These are phyloP conservation scores for Clonostachys sp. DNA, from an alignment of 2,329 filamentous ascomycete species.

Conservation along the genomic window DNA sequence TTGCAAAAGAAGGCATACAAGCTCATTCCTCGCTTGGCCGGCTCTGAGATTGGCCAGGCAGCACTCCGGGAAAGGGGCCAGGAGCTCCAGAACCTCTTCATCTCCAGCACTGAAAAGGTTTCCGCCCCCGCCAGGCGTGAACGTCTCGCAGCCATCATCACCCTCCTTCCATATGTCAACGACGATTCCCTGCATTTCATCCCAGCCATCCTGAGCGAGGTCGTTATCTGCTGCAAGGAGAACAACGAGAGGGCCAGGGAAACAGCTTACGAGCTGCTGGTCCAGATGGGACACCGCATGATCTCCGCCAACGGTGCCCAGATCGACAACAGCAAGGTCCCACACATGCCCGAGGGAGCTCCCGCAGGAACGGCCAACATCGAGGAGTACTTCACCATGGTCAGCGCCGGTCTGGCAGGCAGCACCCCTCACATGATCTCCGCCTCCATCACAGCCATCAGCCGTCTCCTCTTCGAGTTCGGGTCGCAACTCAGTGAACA, in stretches of 20 bases:
- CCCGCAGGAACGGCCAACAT: slow-evolving; percentile 74
- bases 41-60: slow-evolving; percentile 70
- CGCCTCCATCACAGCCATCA: slow-evolving; percentile 91
- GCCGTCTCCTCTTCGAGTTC: slow-evolving; percentile 91
- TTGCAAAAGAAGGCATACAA: slow-evolving; percentile 99
- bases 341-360: slow-evolving; percentile 80
- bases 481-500: slow-evolving; percentile 62
- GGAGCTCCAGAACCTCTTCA: slow-evolving; percentile 78
- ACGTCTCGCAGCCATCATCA: slow-evolving; percentile 75
- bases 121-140: slow-evolving; percentile 84
- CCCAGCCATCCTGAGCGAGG: slow-evolving; percentile 83
- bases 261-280: slow-evolving; percentile 83
- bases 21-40: slow-evolving; percentile 84
- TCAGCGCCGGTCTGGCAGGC: slow-evolving; percentile 89
- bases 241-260: slow-evolving; percentile 93
- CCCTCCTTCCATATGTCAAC: slow-evolving; percentile 76
- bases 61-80: slow-evolving; percentile 71
- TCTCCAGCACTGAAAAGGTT: slow-evolving; percentile 77
- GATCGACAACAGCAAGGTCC: slow-evolving; percentile 82
- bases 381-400: slow-evolving; percentile 98
- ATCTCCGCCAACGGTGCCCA: slow-evolving; percentile 57
- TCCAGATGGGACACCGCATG: slow-evolving; percentile 84
- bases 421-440: slow-evolving; percentile 96
- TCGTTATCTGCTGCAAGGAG: slow-evolving; percentile 95
- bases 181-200: slow-evolving; percentile 84